Percentiles rank a stretch among this genome's conserved stretches.
Evolutionary conservation across 768 basidiomycete genomes (phyloP).

Genomic region (Termitomyces sp.): DNA sequence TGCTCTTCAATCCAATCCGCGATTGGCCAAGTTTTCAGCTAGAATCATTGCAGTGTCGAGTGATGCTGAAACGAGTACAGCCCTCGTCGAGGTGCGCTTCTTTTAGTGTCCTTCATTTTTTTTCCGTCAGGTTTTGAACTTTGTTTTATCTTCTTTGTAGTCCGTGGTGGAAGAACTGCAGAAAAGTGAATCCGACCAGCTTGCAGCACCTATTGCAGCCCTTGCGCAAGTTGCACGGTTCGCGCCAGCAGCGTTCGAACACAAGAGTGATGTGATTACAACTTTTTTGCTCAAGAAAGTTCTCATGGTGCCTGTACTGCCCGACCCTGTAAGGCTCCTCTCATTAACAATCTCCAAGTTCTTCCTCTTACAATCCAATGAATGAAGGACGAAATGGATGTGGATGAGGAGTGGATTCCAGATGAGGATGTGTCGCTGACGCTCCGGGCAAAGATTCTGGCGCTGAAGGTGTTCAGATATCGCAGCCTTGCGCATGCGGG

Average conservation of each 20-base stretch:
- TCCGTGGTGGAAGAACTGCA: conserved; percentile 50
- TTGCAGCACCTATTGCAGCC: conserved; percentile 66
- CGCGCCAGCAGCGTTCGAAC: conserved; percentile 71
- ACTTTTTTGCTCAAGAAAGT: conserved; percentile 65
- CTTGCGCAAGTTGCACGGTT: conserved; percentile 71
- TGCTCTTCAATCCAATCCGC: conserved; percentile 52
- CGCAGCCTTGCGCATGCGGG: conserved; percentile 67
- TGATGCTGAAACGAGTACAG: conserved; percentile 42
- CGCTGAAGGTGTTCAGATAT: conserved; percentile 79
- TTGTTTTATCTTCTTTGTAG: conserved; percentile 28
- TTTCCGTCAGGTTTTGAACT: not conserved
- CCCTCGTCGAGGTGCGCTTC: conserved; percentile 59
- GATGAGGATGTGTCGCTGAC: conserved; percentile 54
- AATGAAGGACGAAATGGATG: conserved; percentile 54
- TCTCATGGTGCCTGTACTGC: conserved; percentile 51
- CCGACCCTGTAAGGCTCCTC: conserved; percentile 37
- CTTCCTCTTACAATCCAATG: conserved; percentile 1
- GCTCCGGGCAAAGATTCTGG: conserved; percentile 66
- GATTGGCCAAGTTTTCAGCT: conserved; percentile 83
- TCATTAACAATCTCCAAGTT: not conserved
- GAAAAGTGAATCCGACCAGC: conserved; percentile 39
- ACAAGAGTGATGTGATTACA: conserved; percentile 70
- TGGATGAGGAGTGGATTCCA: conserved; percentile 71
- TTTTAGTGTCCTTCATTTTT: not conserved
- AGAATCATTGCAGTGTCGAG: conserved; percentile 62